Evolutionary conservation across 371 early-diverging fungal species (phyloP), one percentile per base, ranked within the genome.

Genomic region (Mortierella polycephala): DNA sequence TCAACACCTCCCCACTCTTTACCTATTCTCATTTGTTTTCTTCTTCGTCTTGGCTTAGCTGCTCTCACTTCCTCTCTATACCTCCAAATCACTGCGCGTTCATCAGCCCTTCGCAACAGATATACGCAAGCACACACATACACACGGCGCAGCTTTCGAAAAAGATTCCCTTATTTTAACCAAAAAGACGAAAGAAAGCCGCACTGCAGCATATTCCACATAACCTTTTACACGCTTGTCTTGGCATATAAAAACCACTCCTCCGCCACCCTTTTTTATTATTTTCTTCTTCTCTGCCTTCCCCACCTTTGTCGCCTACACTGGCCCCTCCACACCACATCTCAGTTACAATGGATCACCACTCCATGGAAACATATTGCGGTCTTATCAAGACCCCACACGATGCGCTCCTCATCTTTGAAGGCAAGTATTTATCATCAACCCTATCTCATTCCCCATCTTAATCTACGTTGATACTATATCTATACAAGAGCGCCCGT

Each of bases 321-420:
- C 57, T 57, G 40, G 55, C 55, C 55, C 21, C 51, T 0, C n/a
- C 18, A 18, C 20, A 51, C 18, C 51, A 1, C 46, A 14, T 60
- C 47, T 41, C 54, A 62, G 46, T 40, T n/a, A 44, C 61, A 44
- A 68, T 75, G 72, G 69, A 73, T 20, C 75, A 67, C 60, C 69
- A 39, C 52, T 72, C 67, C 16, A 90, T 91, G 83, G 93, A 93
- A 73, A 92, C 93, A 18, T 94, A 88, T 75, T 82, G 85, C 73
- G 95, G 95, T 47, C 88, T 89, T 65, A 88, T 96, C 66, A 89
- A 92, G 74, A 88, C 93, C 9, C 87, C 94, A 7, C 88, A 89
- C 67, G 96, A 96, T 67, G 95, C 94, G 6, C 86, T 95, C 7
- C 73, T 93, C 52, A 73, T 96, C 59, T 90, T 96, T 74, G 94